Evolutionary conservation across 2,329 filamentous ascomycete species (phyloP).

Genomic region (Fusarium sp.): DNA sequence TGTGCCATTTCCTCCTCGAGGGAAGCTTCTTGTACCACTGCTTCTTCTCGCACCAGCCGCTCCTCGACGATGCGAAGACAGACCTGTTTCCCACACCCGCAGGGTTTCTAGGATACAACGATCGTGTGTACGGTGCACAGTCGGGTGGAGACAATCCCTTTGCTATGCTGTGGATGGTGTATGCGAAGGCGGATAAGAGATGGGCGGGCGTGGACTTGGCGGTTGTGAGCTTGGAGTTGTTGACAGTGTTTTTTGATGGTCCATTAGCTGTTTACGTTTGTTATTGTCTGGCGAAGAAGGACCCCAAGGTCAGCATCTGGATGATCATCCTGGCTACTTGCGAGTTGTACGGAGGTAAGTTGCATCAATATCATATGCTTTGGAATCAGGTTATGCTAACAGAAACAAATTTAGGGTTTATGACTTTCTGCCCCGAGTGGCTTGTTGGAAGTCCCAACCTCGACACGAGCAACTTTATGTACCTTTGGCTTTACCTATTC

Average conservation of each 20-base stretch:
- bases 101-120: constrained; percentile 63
- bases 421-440: constrained; percentile 79
- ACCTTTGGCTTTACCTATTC: constrained; percentile 73
- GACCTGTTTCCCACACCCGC: constrained; percentile 60
- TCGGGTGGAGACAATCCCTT: constrained; percentile 65
- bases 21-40: constrained; percentile 93
- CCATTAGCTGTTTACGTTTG: constrained; percentile 70
- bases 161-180: constrained; percentile 76
- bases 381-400: background rate
- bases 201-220: constrained; percentile 73
- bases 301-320: constrained; percentile 67
- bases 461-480: constrained; percentile 75
- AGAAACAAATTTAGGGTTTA: constrained; percentile 63
- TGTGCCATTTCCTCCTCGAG: constrained; percentile 92
- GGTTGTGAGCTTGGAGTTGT: constrained; percentile 72
- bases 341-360: constrained; percentile 72
- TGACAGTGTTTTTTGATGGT: constrained; percentile 73
- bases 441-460: constrained; percentile 71
- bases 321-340: constrained; percentile 74
- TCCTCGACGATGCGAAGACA: constrained; percentile 45
- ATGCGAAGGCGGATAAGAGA: constrained; percentile 70
- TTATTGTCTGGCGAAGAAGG: constrained; percentile 67
- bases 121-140: constrained; percentile 67
- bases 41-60: constrained; percentile 74
- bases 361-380: background rate